phyloP scores from a whole-genome alignment of 176 grass and related monocot species.

The Saccharum spontaneum region DNA sequence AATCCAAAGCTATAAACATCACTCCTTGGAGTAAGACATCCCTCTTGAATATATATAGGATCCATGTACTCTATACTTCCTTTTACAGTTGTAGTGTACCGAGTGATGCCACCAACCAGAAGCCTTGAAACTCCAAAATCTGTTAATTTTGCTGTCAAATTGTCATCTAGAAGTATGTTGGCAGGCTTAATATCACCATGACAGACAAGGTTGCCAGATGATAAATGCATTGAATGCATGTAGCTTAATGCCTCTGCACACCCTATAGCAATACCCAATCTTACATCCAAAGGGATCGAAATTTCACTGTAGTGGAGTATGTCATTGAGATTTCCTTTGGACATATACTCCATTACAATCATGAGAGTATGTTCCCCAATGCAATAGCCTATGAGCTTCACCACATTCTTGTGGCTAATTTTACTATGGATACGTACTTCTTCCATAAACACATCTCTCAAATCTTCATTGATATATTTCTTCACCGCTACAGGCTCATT shows the following conservation, averaged over 20 bases:
- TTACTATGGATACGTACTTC: slow-evolving; percentile 22
- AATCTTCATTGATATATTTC: slow-evolving; percentile 14
- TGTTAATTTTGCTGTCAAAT: slow-evolving; percentile 6
- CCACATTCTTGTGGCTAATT: slow-evolving; percentile 17
- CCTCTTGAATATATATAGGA: slow-evolving; percentile 5
- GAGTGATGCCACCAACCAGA: neutral
- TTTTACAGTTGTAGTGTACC: neutral
- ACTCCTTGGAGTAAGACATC: neutral
- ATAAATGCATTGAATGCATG: slow-evolving; percentile 37
- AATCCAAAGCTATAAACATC: slow-evolving; percentile 39
- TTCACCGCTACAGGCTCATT: slow-evolving; percentile 20
- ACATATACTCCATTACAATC: slow-evolving; percentile 20
- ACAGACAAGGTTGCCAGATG: neutral
- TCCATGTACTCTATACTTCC: slow-evolving; percentile 32
- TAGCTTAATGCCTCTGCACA: slow-evolving; percentile 37
- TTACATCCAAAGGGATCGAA: slow-evolving; percentile 11
- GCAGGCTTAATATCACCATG: slow-evolving; percentile 38
- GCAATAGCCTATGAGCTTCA: slow-evolving; percentile 19
- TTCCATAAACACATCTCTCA: slow-evolving; percentile 10
- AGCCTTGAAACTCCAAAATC: slow-evolving; percentile 34
- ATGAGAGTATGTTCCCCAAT: neutral
- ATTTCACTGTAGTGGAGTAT: neutral
- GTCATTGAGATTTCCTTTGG: slow-evolving; percentile 24
- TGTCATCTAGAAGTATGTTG: slow-evolving; percentile 29
- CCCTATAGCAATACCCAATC: slow-evolving; percentile 26